Percentiles rank a stretch among this genome's conserved stretches.
phyloP scores from a whole-genome alignment of 2,329 filamentous ascomycete genomes.

The Nemania bipapillata region DNA sequence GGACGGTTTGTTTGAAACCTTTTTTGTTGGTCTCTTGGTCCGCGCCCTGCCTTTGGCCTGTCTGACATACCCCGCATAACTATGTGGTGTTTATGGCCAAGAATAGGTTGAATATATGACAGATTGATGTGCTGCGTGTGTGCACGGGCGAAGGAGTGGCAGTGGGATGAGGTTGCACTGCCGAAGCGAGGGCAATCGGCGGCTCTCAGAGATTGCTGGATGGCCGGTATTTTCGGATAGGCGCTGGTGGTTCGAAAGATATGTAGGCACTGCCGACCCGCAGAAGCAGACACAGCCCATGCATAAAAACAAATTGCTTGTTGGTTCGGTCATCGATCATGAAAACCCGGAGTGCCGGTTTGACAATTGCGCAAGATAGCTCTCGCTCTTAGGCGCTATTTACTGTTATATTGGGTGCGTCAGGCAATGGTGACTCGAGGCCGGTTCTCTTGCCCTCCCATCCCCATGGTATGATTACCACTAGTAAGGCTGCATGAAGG shows the following conservation, averaged over 20 bases:
- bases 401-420: neutral
- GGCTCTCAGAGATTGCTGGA: slow-evolving; percentile 35
- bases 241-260: slow-evolving; percentile 17
- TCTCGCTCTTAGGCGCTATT: slow-evolving; percentile 1
- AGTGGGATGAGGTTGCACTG: slow-evolving; percentile 32
- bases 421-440: neutral
- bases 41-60: slow-evolving; percentile 1
- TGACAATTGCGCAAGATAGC: neutral
- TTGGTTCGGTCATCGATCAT: slow-evolving; percentile 16
- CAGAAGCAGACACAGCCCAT: neutral
- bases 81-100: slow-evolving; percentile 20
- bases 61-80: slow-evolving; percentile 30
- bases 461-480: neutral
- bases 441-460: neutral
- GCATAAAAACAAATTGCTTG: slow-evolving; percentile 8
- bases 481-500: slow-evolving; percentile 1
- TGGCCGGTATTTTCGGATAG: slow-evolving; percentile 40
- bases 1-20: neutral
- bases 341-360: neutral
- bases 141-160: slow-evolving; percentile 19
- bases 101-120: slow-evolving; percentile 19
- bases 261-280: slow-evolving; percentile 4
- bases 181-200: slow-evolving; percentile 40
- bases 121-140: slow-evolving; percentile 2
- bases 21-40: neutral